Conservation (phyloP, 768 basidiomycete species). For the Pleurotus salmoneostramineus region DNA sequence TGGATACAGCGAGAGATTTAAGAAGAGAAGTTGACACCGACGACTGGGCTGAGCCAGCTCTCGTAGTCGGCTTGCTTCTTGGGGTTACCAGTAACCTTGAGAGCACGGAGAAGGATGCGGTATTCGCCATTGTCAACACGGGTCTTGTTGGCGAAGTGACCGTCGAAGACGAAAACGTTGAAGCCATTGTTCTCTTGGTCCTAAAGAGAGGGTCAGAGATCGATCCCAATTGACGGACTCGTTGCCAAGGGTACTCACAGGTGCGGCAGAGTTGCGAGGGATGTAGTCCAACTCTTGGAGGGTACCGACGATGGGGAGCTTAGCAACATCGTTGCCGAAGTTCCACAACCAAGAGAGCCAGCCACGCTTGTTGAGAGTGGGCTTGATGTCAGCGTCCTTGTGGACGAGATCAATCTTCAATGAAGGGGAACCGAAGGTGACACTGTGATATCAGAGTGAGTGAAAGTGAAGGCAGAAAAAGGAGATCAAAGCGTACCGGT, state of each 20-base stretch:
- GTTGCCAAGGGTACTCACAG: not conserved
- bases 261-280: conserved; percentile 42
- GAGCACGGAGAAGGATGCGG: conserved; percentile 33
- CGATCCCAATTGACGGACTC: not conserved
- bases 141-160: conserved; percentile 38
- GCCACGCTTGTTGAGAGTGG: conserved; percentile 5
- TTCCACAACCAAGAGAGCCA: conserved; percentile 18
- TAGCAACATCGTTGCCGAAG: not conserved
- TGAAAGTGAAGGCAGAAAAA: not conserved
- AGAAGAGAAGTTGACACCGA: conserved; percentile 16
- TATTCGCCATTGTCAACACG: conserved; percentile 38
- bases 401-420: conserved; percentile 49
- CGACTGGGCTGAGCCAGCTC: conserved; percentile 40
- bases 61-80: conserved; percentile 39
- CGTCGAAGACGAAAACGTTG: conserved; percentile 21
- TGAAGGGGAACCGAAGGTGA: conserved; percentile 46
- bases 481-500: conserved; percentile 20
- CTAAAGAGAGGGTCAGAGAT: conserved; percentile 5
- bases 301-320: conserved; percentile 36
- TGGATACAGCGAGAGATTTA: not conserved
- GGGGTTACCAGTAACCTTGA: conserved; percentile 39
- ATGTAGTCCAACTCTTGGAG: conserved; percentile 43
- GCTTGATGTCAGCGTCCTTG: conserved; percentile 32
- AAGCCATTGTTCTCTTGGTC: conserved; percentile 22
- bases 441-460: conserved; percentile 16